phyloP scores from a whole-genome alignment of 441 rosid species.

The Raphanus hybrid region DNA sequence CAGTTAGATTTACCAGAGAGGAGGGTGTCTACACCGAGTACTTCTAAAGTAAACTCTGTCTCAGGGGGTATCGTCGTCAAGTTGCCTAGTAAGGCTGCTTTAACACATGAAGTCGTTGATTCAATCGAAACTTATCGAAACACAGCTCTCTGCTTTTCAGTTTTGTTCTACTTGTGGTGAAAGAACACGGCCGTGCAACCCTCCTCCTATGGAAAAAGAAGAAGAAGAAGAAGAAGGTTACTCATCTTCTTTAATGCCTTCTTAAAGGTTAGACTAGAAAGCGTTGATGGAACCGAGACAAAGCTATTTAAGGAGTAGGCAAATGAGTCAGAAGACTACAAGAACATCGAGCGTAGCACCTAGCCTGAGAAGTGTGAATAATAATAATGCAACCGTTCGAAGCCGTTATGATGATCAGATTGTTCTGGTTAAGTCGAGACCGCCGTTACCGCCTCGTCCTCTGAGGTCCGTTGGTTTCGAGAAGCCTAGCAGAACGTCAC shows the following conservation, averaged over 20 bases:
- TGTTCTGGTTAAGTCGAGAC: constrained; percentile 25
- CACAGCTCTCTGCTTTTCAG: constrained; percentile 47
- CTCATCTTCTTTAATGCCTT: constrained; percentile 13
- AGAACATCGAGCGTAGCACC: background rate
- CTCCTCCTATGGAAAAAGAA: constrained; percentile 25
- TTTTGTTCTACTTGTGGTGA: constrained; percentile 37
- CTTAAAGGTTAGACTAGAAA: background rate
- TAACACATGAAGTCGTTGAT: constrained; percentile 42
- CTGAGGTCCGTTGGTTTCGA: constrained; percentile 24
- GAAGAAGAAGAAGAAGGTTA: background rate
- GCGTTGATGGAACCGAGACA: constrained; percentile 20
- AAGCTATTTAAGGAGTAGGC: constrained; percentile 19
- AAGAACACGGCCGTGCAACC: background rate
- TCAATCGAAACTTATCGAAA: constrained; percentile 48
- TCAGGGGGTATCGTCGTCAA: constrained; percentile 15
- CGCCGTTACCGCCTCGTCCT: constrained; percentile 19
- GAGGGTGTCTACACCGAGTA: background rate
- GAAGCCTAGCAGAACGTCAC: constrained; percentile 25
- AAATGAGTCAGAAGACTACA: constrained; percentile 20
- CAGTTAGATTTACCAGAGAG: constrained; percentile 25
- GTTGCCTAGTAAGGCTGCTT: constrained; percentile 17
- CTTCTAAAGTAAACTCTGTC: background rate
- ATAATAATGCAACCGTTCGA: background rate
- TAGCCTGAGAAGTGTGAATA: constrained; percentile 11
- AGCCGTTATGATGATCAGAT: constrained; percentile 21